Conservation (phyloP, 768 basidiomycete genomes). For the Cubamyces lactineus region DNA sequence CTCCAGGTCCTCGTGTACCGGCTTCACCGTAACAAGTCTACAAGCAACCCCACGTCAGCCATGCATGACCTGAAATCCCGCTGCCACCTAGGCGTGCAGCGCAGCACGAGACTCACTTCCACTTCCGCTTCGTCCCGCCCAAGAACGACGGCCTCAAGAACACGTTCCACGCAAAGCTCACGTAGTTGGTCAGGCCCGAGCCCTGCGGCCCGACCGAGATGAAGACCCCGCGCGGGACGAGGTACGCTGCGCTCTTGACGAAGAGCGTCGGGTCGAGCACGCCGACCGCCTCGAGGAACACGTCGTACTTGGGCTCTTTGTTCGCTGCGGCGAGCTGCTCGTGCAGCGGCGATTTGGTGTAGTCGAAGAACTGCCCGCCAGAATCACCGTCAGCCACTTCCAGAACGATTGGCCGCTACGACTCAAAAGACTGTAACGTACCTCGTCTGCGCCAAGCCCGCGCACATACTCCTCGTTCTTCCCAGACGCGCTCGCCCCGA, state of each 20-base stretch:
- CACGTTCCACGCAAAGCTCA: constrained; percentile 39
- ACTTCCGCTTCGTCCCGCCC: constrained; percentile 54
- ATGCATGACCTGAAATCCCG: too few relatives aligned
- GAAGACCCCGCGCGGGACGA: constrained; percentile 56
- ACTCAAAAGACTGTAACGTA: constrained; percentile 28
- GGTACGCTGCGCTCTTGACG: constrained; percentile 51
- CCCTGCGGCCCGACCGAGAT: constrained; percentile 56
- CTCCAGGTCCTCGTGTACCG: constrained; percentile 41
- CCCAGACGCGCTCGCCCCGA: constrained; percentile 60
- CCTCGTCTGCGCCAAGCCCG: constrained; percentile 67
- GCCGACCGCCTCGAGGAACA: constrained; percentile 64
- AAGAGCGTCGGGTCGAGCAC: constrained; percentile 53
- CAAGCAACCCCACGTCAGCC: not conserved
- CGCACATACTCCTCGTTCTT: constrained; percentile 64
- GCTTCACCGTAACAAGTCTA: constrained; percentile 40
- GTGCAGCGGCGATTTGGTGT: constrained; percentile 54
- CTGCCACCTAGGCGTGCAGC: too few relatives aligned
- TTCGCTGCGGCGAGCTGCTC: constrained; percentile 48
- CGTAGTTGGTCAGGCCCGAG: constrained; percentile 34
- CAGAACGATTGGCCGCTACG: not conserved
- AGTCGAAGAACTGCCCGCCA: constrained; percentile 55
- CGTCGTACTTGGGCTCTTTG: constrained; percentile 54
- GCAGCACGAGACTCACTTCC: constrained; percentile 48
- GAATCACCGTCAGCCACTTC: not conserved
- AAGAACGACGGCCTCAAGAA: constrained; percentile 49